phyloP scores from a whole-genome alignment of 164 flowering plant genomes.

The Litsea cubeba region DNA sequence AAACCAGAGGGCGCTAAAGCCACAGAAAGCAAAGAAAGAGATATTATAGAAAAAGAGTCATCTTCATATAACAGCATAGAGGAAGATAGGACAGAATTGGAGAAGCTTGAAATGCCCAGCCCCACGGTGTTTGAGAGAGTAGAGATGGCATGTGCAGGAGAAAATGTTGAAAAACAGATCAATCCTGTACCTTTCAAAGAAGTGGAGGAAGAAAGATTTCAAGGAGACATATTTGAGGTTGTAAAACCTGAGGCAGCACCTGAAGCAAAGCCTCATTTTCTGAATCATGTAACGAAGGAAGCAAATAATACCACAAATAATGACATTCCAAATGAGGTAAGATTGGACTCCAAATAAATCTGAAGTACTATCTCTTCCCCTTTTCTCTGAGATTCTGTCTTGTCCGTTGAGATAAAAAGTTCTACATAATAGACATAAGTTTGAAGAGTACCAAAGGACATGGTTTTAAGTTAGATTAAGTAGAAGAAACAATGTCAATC shows the following conservation, averaged over 20 bases:
- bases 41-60: background rate
- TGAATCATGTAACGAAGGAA: background rate
- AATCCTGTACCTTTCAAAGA: background rate
- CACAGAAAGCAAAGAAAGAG: background rate
- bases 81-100: constrained; percentile 7
- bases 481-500: too few species aligned
- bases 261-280: background rate
- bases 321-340: background rate
- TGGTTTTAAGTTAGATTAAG: too few species aligned
- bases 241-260: background rate
- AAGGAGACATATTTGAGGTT: constrained; percentile 2
- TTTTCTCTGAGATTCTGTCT: background rate
- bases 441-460: background rate
- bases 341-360: background rate
- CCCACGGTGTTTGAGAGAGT: background rate
- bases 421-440: background rate
- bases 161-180: background rate
- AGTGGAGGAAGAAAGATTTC: constrained; percentile 4
- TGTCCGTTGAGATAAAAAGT: background rate
- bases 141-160: constrained; percentile 4
- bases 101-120: background rate
- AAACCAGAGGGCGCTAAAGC: background rate
- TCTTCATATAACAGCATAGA: background rate
- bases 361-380: background rate
- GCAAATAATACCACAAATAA: background rate